These are phyloP conservation scores for Sesbania bispinosa DNA, from an alignment of 306 rosid genomes.

Conservation along the genomic window DNA sequence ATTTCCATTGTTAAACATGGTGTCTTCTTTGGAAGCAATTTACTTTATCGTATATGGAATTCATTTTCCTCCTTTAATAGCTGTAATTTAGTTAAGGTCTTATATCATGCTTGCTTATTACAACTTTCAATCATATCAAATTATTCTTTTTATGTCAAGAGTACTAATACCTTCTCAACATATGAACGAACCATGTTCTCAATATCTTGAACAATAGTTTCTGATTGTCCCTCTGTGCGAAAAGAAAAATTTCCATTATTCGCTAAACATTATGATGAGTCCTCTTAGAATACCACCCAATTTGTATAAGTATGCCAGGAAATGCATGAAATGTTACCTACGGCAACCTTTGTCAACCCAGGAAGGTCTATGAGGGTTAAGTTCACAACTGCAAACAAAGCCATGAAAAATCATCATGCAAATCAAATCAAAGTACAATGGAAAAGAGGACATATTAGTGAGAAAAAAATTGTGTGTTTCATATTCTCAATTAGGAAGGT, in stretches of 20 bases:
- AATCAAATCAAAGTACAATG: slow-evolving; percentile 12
- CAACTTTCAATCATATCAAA: neutral
- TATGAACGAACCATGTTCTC: slow-evolving; percentile 97
- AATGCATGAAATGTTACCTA: slow-evolving; percentile 60
- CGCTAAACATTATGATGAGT: neutral
- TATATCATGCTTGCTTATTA: neutral
- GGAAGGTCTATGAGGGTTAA: slow-evolving; percentile 97
- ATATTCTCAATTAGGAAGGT: too few relatives aligned
- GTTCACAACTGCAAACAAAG: slow-evolving; percentile 83
- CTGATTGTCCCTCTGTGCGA: slow-evolving; percentile 88
- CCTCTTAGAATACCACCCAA: slow-evolving; percentile 11
- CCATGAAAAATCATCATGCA: slow-evolving; percentile 20
- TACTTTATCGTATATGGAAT: neutral
- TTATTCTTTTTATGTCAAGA: slow-evolving; percentile 5
- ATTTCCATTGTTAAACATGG: neutral
- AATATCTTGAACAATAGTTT: slow-evolving; percentile 86
- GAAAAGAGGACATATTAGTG: neutral
- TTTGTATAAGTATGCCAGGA: neutral
- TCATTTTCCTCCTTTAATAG: neutral
- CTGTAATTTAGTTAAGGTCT: neutral
- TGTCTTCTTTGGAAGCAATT: slow-evolving; percentile 1
- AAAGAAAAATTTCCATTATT: slow-evolving; percentile 25
- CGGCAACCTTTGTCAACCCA: slow-evolving; percentile 98
- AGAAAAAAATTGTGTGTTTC: neutral
- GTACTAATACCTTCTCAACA: slow-evolving; percentile 82